Evolutionary conservation across 1,139 yeast genomes (phyloP).

Genomic region (Candida mesenterica): DNA sequence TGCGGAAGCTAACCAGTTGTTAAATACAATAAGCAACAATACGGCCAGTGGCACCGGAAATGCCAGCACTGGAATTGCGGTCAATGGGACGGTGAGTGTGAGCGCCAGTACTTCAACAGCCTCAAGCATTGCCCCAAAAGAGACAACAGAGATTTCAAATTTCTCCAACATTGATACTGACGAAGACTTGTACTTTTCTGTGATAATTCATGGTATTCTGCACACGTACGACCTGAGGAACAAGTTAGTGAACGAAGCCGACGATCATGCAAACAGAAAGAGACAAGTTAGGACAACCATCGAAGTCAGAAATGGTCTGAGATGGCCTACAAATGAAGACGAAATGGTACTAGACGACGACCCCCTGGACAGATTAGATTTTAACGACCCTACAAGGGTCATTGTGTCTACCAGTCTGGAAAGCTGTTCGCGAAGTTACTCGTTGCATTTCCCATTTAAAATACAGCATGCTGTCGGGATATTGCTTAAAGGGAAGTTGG

Average conservation of each 20-base stretch:
- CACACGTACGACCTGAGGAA: conserved; percentile 18
- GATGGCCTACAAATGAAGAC: conserved; percentile 37
- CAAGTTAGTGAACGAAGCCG: conserved; percentile 9
- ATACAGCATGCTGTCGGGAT: conserved; percentile 44
- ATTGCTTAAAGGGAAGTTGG: conserved; percentile 24
- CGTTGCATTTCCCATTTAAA: conserved; percentile 40
- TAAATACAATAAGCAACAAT: conserved; percentile 20
- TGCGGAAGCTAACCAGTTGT: conserved; percentile 29
- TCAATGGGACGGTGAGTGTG: too few relatives aligned
- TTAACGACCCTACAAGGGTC: conserved; percentile 46
- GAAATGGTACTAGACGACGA: conserved; percentile 22
- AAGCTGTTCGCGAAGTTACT: conserved; percentile 19
- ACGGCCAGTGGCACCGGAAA: conserved; percentile 15
- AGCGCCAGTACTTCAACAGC: too few relatives aligned
- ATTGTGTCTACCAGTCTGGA: conserved; percentile 29
- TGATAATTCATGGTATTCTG: conserved; percentile 28
- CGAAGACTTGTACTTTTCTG: conserved; percentile 41
- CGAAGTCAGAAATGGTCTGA: conserved; percentile 45
- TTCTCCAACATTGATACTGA: conserved; percentile 34
- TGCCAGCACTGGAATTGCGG: too few relatives aligned
- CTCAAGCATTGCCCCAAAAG: conserved; percentile 2
- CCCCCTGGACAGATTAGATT: conserved; percentile 34
- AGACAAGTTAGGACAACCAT: conserved; percentile 20
- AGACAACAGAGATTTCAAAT: conserved; percentile 19
- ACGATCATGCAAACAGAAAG: conserved; percentile 12